These are phyloP conservation scores for Epichloe brachyelytri DNA, from an alignment of 2,329 filamentous ascomycete genomes.

Conservation along the genomic window DNA sequence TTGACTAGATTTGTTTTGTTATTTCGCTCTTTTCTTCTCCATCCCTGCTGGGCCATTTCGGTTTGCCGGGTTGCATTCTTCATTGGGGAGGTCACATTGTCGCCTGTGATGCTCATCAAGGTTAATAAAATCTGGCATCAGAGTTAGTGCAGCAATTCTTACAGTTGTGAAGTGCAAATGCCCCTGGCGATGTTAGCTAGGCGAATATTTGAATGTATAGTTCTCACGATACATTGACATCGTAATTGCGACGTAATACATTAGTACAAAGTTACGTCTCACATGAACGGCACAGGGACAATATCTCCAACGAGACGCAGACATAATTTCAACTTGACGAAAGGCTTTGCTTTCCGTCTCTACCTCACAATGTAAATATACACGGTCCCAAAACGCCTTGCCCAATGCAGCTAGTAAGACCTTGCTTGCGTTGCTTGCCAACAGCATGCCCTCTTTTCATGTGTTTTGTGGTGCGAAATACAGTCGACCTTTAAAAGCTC, in stretches of 20 bases:
- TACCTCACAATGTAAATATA: slow-evolving; percentile 20
- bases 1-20: slow-evolving; percentile 1
- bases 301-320: background rate
- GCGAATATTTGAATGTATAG: too few species aligned
- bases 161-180: background rate
- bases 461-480: background rate
- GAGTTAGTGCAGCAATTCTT: background rate
- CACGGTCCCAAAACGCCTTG: slow-evolving; percentile 25
- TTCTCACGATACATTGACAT: too few species aligned
- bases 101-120: background rate
- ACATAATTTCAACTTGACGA: background rate
- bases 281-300: background rate
- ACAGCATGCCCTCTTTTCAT: background rate
- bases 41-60: background rate
- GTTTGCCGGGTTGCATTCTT: background rate
- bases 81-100: background rate
- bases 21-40: background rate
- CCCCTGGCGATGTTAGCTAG: background rate
- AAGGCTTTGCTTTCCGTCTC: background rate
- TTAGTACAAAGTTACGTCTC: background rate
- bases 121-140: background rate
- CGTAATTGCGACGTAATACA: background rate
- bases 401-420: slow-evolving; percentile 20
- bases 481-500: background rate
- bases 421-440: slow-evolving; percentile 2